phyloP scores from a whole-genome alignment of 176 grass and related monocot species.

The Sorghum bicolor region Sorghum_bicolor_NCBIv3 NC_012873.2:59755001-59755500 shows the following conservation, averaged over 20 bases:
- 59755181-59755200: slow-evolving; percentile 2
- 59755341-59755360: not conserved
- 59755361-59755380: not conserved
- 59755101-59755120: not conserved
- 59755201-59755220: slow-evolving; percentile 28
- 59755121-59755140: not conserved
- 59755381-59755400: not conserved
- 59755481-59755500: not conserved
- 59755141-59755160: slow-evolving; percentile 21
- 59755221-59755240: slow-evolving; percentile 19
- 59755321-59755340: not conserved
- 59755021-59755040: not conserved
- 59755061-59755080: not conserved
- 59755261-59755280: not conserved
- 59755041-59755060: not conserved
- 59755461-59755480: not conserved
- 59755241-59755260: not conserved
- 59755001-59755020: too few species aligned
- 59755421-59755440: not conserved
- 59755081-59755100: not conserved
- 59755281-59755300: not conserved
- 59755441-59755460: not conserved
- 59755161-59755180: slow-evolving; percentile 40
- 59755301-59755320: not conserved
- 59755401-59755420: not conserved